phyloP scores from a whole-genome alignment of 331 rosid genomes.

The Pyrus hybrid region DNA sequence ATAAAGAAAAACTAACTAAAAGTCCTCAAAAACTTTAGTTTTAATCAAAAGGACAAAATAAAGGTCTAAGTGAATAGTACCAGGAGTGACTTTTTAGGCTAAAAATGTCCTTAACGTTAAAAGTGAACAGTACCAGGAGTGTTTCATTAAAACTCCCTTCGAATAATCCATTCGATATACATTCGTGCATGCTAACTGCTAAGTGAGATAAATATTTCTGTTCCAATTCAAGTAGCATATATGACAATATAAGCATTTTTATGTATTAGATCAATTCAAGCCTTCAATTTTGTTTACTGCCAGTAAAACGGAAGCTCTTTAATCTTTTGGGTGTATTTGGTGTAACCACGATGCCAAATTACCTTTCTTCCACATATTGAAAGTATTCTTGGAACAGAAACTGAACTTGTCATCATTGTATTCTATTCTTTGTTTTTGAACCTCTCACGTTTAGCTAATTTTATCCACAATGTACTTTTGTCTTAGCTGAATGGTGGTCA shows the following conservation, averaged over 20 bases:
- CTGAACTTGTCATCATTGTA: neutral
- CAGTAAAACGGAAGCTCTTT: neutral
- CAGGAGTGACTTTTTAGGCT: too few relatives aligned
- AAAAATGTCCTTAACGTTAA: too few relatives aligned
- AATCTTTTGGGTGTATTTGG: neutral
- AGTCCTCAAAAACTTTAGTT: too few relatives aligned
- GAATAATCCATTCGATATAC: neutral
- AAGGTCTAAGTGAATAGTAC: too few relatives aligned
- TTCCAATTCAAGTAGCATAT: neutral
- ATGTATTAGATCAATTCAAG: neutral
- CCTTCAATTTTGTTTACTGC: neutral
- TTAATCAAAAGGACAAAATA: too few relatives aligned
- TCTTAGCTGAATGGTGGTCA: constrained; percentile 93
- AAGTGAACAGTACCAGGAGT: too few relatives aligned
- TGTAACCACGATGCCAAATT: neutral
- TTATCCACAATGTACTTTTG: constrained; percentile 16
- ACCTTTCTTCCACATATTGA: neutral
- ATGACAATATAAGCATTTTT: neutral
- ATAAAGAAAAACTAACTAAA: too few relatives aligned
- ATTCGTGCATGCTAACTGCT: neutral
- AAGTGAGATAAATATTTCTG: neutral
- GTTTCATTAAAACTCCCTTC: too few relatives aligned
- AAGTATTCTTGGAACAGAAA: neutral
- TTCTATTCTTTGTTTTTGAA: constrained; percentile 3
- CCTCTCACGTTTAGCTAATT: constrained; percentile 1